Base-by-base conservation (phyloP, 768 basidiomycete genomes). In the Mycena latifolia region DNA sequence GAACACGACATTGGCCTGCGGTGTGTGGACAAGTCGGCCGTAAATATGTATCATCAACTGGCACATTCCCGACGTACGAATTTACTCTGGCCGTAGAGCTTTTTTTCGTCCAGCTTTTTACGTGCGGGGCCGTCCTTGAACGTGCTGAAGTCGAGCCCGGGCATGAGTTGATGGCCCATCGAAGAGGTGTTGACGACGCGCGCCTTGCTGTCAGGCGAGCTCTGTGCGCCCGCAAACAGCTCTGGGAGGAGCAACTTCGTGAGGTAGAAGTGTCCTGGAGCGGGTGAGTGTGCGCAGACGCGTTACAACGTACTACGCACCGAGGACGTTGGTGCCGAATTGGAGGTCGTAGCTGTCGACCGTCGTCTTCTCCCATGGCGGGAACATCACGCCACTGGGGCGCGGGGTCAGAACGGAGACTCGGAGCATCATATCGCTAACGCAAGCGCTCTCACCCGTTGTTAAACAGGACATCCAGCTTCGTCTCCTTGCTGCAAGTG, bases 261-360 rank as follows among this genome's bases (percentile, higher is more conserved):
- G n/a, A n/a, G n/a, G n/a, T n/a, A n/a, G n/a, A n/a, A n/a, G n/a
- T n/a, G n/a, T n/a, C 85, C 85, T 84, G 56, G 15, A 48, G 46
- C 12, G 24, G 25, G 46, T n/a, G n/a, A n/a, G n/a, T n/a, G n/a
- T n/a, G n/a, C n/a, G n/a, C 20, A 17, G 37, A n/a, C 27, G 27
- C 8, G 25, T 35, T 17, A 50, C 43, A 18, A 27, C 48, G n/a
- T n/a, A n/a, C 46, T 4, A 57, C 74, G n/a, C 57, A 81, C 86
- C 86, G 17, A 88, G 64, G 41, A 85, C 84, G 66, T 88, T 88
- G 8, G 82, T 84, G 10, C 86, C 88, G 61, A 87, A 89, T 63
- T 86, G 84, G 25, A 85, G 72, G 66, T 88, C 88, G 60, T 84
- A 88, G 7, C 85, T 86, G 29, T 87, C 81, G 17, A 61, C 76